Base-by-base conservation (phyloP, 495 filamentous ascomycete species). In the Trichoderma parareesei region DNA sequence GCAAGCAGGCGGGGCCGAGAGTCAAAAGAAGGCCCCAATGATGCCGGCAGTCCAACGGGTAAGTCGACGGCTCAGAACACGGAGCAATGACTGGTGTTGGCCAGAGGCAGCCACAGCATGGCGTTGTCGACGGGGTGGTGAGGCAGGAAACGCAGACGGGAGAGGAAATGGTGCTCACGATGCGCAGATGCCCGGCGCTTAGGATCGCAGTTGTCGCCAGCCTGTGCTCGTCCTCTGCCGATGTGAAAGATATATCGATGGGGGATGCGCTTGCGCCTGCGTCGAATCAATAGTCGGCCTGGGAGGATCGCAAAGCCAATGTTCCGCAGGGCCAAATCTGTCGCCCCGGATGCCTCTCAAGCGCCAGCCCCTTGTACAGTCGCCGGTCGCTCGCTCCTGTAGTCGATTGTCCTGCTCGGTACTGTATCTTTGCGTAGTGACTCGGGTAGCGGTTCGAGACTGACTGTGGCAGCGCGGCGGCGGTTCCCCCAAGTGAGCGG, bases 231-330 rank as follows among this genome's bases (percentile, higher is more conserved):
- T 27, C 27, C 27, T 27, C 27, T 0, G 27, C 27, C 27, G 27
- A 27, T 27, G 27, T 57, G 53, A 11, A 11, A 57, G 53, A 57
- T 57, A 57, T 57, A 37, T 57, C 11, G 53, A 37, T 57, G 20
- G 53, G 11, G 27, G 33, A 14, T 57, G 53, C 53, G 53, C 53
- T 37, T 37, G 53, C 33, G 53, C 27, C 27, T 27, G 27, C 27
- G 27, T 27, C 27, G 27, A 27, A 27, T 35, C 53, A 27, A 57
- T 13, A 13, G 27, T 16, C 5, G 8, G 44, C 5, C 44, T 14
- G 27, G 14, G 53, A 57, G 53, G 53, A 57, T 57, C 33, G 53
- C 53, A 57, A 57, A n/a, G 20, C 53, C 53, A 57, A 57, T 57
- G 37, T 57, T 57, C 2, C 27, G 53, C 33, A 18, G 27, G 20